phyloP scores from a whole-genome alignment of 2,329 filamentous ascomycete genomes.

The Talaromyces rugulosus region DNA sequence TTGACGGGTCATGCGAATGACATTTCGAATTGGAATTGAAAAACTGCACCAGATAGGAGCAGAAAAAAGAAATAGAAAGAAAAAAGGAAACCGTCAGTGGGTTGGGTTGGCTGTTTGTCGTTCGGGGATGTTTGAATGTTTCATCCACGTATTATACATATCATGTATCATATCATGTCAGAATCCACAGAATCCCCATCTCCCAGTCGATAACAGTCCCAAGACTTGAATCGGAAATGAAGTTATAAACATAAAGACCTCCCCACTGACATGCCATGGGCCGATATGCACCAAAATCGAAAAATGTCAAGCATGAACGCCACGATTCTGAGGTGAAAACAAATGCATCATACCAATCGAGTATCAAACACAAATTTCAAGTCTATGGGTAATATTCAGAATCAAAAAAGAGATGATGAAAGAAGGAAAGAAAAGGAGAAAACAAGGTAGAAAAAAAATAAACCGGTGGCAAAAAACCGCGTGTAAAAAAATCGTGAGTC shows the following conservation, averaged over 20 bases:
- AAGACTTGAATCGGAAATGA: background rate
- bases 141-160: background rate
- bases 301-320: slow-evolving; percentile 12
- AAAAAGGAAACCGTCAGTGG: background rate
- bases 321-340: slow-evolving; percentile 19
- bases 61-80: background rate
- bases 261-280: slow-evolving; percentile 1
- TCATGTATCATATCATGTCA: background rate
- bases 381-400: slow-evolving; percentile 31
- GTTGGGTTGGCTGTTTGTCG: background rate
- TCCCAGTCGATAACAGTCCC: background rate
- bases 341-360: slow-evolving; percentile 25
- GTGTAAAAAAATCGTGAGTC: slow-evolving; percentile 18
- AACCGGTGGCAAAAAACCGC: slow-evolving; percentile 23
- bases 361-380: slow-evolving; percentile 8
- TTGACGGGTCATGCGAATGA: slow-evolving; percentile 17
- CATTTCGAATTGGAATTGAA: slow-evolving; percentile 14
- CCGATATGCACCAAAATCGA: slow-evolving; percentile 2
- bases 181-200: background rate
- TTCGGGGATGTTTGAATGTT: background rate
- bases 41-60: background rate
- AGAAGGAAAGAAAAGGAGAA: slow-evolving; percentile 11
- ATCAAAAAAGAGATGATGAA: slow-evolving; percentile 30
- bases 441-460: background rate
- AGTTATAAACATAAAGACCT: slow-evolving; percentile 5